Conservation (phyloP, 495 filamentous ascomycete species). For the Penicillium waksmanii region DNA sequence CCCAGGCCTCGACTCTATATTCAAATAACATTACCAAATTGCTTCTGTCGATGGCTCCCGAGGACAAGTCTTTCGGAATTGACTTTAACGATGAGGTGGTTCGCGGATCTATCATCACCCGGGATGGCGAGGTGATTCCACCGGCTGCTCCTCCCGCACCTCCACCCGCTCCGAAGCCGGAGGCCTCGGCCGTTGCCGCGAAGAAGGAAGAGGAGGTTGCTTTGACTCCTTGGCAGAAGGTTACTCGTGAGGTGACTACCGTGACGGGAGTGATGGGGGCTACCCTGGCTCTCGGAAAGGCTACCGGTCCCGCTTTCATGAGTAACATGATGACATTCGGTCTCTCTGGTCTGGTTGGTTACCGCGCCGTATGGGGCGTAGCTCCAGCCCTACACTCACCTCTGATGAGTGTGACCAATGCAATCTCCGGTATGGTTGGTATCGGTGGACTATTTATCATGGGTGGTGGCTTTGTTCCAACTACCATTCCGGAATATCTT, state of each 20-base stretch:
- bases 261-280: conserved; percentile 75
- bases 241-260: conserved; percentile 66
- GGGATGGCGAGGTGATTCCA: conserved; percentile 72
- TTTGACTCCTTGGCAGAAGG: conserved; percentile 77
- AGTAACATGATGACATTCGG: conserved; percentile 78
- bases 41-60: conserved; percentile 73
- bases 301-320: conserved; percentile 80
- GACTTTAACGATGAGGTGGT: conserved; percentile 80
- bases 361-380: conserved; percentile 82
- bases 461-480: conserved; percentile 72
- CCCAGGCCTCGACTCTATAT: conserved; percentile 80
- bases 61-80: conserved; percentile 73
- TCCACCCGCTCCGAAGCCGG: conserved; percentile 61
- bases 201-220: conserved; percentile 63
- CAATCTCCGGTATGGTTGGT: conserved; percentile 83
- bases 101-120: conserved; percentile 75
- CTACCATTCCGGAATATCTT: conserved; percentile 73
- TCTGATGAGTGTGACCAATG: conserved; percentile 85
- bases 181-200: conserved; percentile 44
- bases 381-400: conserved; percentile 76
- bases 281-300: conserved; percentile 71
- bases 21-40: conserved; percentile 88
- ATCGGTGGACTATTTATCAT: conserved; percentile 82
- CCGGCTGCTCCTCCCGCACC: conserved; percentile 72
- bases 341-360: conserved; percentile 77